Base-by-base conservation (phyloP, 2,329 filamentous ascomycete genomes). In the Zasmidium cellare region DNA sequence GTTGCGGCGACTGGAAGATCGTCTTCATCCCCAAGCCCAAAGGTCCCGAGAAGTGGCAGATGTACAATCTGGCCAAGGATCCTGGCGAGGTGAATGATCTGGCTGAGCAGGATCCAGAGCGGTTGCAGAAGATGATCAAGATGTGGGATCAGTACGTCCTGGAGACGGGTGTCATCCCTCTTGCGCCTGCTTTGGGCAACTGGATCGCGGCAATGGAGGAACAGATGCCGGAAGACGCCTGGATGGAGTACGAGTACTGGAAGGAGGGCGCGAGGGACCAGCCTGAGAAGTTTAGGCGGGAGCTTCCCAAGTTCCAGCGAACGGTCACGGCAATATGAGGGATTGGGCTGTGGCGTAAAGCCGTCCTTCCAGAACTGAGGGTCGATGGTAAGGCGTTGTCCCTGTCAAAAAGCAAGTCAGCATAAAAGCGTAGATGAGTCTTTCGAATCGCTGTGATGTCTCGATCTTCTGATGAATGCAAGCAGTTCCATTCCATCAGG, bases 201-300 rank as follows among this genome's bases (percentile, higher is more conserved):
- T 87, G 81, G 74, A 74, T 87, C 53, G 82, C 82, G 56, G 84
- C 83, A 0, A 84, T 82, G 65, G 84, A 87, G 70, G 83, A 81
- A 58, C 84, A 87, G 76, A 87, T 87, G 84, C 81, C 81, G 0
- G 83, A 87, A 69, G 84, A 86, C 66, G 82, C 80, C 6, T 86
- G 83, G 84, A 86, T 87, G 73, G 84, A 87, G 72, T 86, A 85
- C 69, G 83, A 86, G 70, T 87, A 86, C 62, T 87, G 84, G 84
- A 81, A 82, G 59, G 74, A 77, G 2, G 81, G 81, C 0, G 80
- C 80, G 3, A 72, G 80, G 31, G 71, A 75, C 20, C 61, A 71
- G 48, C 71, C 72, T n/a, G 66, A 73, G 58, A 65, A 68, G 53
- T 75, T 75, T 45, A 63, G 63, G 22, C 71, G 63, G 62, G 58